Percentiles rank a stretch among this genome's conserved stretches.
phyloP scores from a whole-genome alignment of 1,139 yeast genomes.

The Suhomyces kunorum region DNA sequence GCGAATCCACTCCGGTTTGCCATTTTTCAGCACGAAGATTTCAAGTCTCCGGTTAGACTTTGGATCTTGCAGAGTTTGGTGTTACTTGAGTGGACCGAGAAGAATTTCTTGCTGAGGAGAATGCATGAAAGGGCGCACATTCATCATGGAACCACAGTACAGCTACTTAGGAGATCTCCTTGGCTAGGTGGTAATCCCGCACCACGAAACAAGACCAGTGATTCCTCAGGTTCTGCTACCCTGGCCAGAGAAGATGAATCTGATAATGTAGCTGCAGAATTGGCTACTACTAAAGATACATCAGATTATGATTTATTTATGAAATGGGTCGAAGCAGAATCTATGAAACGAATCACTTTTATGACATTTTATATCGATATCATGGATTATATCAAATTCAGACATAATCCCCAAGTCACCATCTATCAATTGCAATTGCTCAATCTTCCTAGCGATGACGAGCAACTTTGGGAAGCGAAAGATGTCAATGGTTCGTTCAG shows the following conservation, averaged over 20 bases:
- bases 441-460: slow-evolving; percentile 75
- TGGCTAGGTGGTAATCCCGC: slow-evolving; percentile 69
- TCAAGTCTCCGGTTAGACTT: slow-evolving; percentile 57
- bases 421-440: slow-evolving; percentile 74
- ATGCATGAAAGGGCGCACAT: slow-evolving; percentile 75
- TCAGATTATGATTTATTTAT: slow-evolving; percentile 35
- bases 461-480: slow-evolving; percentile 61
- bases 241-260: slow-evolving; percentile 38
- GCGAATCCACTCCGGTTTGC: slow-evolving; percentile 66
- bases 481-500: slow-evolving; percentile 44
- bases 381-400: slow-evolving; percentile 76
- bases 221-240: slow-evolving; percentile 25
- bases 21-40: slow-evolving; percentile 59
- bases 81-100: slow-evolving; percentile 66
- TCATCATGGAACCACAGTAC: slow-evolving; percentile 77
- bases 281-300: slow-evolving; percentile 20
- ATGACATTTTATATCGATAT: slow-evolving; percentile 81
- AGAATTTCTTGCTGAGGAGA: slow-evolving; percentile 55
- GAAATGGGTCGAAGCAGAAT: slow-evolving; percentile 77
- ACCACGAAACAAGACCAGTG: slow-evolving; percentile 22
- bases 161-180: slow-evolving; percentile 69
- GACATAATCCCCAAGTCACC: slow-evolving; percentile 68
- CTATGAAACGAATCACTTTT: slow-evolving; percentile 73
- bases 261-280: slow-evolving; percentile 24
- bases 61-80: slow-evolving; percentile 70